Base-by-base conservation (phyloP, 1,284 basidiomycete species). In the Leccinum pachyderme region DNA sequence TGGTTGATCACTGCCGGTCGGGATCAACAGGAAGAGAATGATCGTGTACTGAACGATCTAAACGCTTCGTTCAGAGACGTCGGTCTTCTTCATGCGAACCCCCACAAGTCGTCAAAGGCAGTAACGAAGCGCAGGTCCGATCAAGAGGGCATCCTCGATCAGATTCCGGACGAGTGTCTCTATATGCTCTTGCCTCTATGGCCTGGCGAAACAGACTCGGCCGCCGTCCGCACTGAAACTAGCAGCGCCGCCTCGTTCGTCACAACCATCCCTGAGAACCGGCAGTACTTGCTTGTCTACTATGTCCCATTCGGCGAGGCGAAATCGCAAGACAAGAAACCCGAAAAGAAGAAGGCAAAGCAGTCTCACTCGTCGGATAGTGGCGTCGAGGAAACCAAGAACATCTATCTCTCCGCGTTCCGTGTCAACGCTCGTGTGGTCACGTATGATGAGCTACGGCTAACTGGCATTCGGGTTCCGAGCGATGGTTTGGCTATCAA, bases 111-210 rank as follows among this genome's bases (percentile, higher is more conserved):
- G 50, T 58, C 57, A 25, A 75, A 70, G 59, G 9, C 33, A 2
- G 3, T 35, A 24, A 51, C 53, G 33, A 72, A 61, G 54, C 66
- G 60, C 28, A 68, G 53, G 52, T n/a, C 52, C 25, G 51, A 15
- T 9, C 58, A 68, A 1, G 18, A 18, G 18, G 77, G 84, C 49
- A 78, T 89, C 57, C 83, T 91, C 57, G 78, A 80, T 47, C 75
- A 81, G 43, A 77, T 90, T 27, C 85, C 86, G 0, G 71, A 80
- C 4, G 86, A 90, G 22, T 80, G 81, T 27, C 72, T 90, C 45
- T 89, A 86, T 68, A 91, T 91, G 89, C 76, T 91, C 22, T 74
- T 91, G n/a, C 89, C 89, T 4, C 76, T 91, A 35, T 91, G 89
- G 88, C 83, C 86, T 9, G 81, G 83, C n/a, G 84, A 87, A 61